Evolutionary conservation across 148 eudicot genomes (phyloP).

Genomic region (Vaccinium darrowii): DNA sequence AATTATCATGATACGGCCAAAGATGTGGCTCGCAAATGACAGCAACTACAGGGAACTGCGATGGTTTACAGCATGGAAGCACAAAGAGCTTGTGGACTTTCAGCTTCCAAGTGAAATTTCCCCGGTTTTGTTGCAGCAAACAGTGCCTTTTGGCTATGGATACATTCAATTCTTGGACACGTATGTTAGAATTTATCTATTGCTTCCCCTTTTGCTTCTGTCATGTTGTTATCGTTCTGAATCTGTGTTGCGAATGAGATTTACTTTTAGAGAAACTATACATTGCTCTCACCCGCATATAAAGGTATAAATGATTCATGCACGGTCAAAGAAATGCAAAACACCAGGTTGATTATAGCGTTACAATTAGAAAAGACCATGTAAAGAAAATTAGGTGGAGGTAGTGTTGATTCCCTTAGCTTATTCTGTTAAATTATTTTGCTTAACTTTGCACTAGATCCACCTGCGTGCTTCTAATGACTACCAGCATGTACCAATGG

Average conservation of each 20-base stretch:
- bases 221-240: background rate
- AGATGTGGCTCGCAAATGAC: slow-evolving; percentile 96
- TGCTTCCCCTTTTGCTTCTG: background rate
- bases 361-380: background rate
- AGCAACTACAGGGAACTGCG: slow-evolving; percentile 93
- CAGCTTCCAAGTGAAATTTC: slow-evolving; percentile 69
- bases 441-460: background rate
- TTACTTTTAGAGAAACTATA: background rate
- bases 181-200: slow-evolving; percentile 37
- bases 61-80: slow-evolving; percentile 96
- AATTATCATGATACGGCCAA: slow-evolving; percentile 91
- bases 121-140: slow-evolving; percentile 55
- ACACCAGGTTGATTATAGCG: background rate
- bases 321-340: background rate
- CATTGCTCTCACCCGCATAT: background rate
- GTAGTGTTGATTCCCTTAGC: background rate
- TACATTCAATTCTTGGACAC: slow-evolving; percentile 77
- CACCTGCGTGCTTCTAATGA: too few species aligned
- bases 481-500: background rate
- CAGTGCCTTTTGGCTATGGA: slow-evolving; percentile 87
- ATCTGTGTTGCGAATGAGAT: background rate
- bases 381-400: background rate
- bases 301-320: background rate
- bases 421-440: background rate
- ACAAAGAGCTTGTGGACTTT: slow-evolving; percentile 65